These are phyloP conservation scores for Eucalyptus globulus DNA, from an alignment of 345 rosid species.

Conservation along the genomic window DNA sequence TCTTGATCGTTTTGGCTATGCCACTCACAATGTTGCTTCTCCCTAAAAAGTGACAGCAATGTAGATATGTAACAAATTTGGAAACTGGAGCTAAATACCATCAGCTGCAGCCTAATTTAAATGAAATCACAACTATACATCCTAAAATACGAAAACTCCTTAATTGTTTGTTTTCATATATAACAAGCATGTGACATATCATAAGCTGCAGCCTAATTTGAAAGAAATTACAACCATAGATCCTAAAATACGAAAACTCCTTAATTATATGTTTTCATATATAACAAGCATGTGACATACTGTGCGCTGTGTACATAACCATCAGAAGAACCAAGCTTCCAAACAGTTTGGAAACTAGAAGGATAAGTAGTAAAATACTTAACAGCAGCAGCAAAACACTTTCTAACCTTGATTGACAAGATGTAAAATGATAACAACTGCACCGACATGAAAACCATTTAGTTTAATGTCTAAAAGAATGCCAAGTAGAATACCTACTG, in stretches of 20 bases:
- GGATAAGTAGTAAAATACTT: not conserved
- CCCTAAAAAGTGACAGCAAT: conserved; percentile 17
- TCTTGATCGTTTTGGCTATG: conserved; percentile 57
- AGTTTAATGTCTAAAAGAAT: not conserved
- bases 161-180: not conserved
- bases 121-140: not conserved
- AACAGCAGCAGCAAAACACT: not conserved
- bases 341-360: not conserved
- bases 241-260: not conserved
- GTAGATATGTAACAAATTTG: not conserved
- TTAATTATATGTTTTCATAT: not conserved
- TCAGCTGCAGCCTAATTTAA: not conserved
- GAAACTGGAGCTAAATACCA: not conserved
- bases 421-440: not conserved
- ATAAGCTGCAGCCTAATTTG: not conserved
- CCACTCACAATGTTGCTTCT: conserved; percentile 76
- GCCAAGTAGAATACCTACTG: conserved; percentile 49
- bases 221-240: not conserved
- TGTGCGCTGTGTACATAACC: not conserved
- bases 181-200: not conserved
- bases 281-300: not conserved
- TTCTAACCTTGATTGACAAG: not conserved
- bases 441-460: not conserved
- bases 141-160: not conserved
- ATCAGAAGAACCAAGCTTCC: not conserved